Conservation (phyloP, 768 basidiomycete species). For the Leccinum longicurvipes region DNA sequence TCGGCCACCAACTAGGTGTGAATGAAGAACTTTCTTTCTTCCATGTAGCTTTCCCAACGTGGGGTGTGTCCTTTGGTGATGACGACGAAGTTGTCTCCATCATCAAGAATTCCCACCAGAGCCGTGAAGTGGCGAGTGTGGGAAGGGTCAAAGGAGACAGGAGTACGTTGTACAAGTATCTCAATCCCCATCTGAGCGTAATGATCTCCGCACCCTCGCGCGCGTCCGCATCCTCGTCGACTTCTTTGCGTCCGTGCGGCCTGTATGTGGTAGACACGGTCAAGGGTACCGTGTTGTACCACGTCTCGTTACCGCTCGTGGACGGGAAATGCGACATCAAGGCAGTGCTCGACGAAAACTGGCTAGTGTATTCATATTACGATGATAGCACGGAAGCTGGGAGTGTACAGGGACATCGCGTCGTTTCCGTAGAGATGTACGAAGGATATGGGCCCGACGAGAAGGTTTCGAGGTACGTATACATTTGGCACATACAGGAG, state of each 20-base stretch:
- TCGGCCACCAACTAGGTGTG: slow-evolving; percentile 53
- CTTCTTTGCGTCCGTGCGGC: slow-evolving; percentile 42
- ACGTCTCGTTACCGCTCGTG: slow-evolving; percentile 48
- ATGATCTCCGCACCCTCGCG: slow-evolving; percentile 50
- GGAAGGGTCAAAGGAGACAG: slow-evolving; percentile 88
- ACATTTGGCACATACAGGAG: background rate
- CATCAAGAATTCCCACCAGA: slow-evolving; percentile 39
- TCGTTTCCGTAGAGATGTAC: slow-evolving; percentile 87
- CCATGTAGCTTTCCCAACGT: slow-evolving; percentile 57
- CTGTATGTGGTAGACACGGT: slow-evolving; percentile 77
- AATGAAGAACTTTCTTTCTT: slow-evolving; percentile 41
- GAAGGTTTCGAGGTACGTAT: slow-evolving; percentile 65
- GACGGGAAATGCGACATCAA: slow-evolving; percentile 59
- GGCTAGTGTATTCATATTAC: slow-evolving; percentile 88
- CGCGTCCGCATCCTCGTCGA: background rate
- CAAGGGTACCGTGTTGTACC: slow-evolving; percentile 76
- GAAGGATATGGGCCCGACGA: slow-evolving; percentile 69
- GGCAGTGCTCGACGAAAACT: slow-evolving; percentile 78
- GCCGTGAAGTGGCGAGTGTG: slow-evolving; percentile 63
- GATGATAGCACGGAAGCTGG: slow-evolving; percentile 51
- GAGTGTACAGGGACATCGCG: slow-evolving; percentile 60
- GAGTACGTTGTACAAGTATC: slow-evolving; percentile 89
- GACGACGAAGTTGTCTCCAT: slow-evolving; percentile 58
- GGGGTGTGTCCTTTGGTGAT: slow-evolving; percentile 56
- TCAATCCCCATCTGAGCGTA: slow-evolving; percentile 76